Percentiles rank a stretch among this genome's conserved stretches.
Evolutionary conservation across 441 rosid genomes (phyloP).

Genomic region (Syzygium syzygioides): DNA sequence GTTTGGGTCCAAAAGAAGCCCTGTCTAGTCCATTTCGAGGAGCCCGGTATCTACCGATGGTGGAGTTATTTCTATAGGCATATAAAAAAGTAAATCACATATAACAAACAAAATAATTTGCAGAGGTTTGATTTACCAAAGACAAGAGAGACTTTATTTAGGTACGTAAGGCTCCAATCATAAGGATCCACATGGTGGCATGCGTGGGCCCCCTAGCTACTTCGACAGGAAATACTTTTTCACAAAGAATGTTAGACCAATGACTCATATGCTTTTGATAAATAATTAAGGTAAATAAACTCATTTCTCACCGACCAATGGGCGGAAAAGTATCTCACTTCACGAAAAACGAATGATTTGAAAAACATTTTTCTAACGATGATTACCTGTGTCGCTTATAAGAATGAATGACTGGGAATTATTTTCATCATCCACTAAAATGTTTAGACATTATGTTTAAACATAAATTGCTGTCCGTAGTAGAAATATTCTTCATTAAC

Average conservation of each 20-base stretch:
- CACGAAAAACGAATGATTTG: too few species aligned
- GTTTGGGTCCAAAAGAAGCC: not conserved
- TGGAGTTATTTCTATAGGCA: not conserved
- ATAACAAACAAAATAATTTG: too few species aligned
- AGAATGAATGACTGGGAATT: too few species aligned
- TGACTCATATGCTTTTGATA: not conserved
- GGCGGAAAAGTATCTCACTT: not conserved
- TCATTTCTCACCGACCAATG: not conserved
- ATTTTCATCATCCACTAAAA: too few species aligned
- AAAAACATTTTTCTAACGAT: too few species aligned
- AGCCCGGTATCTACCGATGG: not conserved
- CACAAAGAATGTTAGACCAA: not conserved
- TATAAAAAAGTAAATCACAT: not conserved
- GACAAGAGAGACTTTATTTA: too few species aligned
- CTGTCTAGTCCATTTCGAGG: not conserved
- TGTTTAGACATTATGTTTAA: too few species aligned
- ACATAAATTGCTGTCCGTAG: too few species aligned
- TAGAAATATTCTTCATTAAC: too few species aligned
- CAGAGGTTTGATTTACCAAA: too few species aligned
- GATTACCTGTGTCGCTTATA: too few species aligned
- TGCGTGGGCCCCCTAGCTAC: not conserved
- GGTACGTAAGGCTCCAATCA: not conserved
- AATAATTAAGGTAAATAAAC: not conserved
- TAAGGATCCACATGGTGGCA: not conserved
- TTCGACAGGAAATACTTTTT: not conserved